Evolutionary conservation across 2,329 filamentous ascomycete genomes (phyloP), one percentile per base, ranked within the genome.

Genomic region (Cladosporium halotolerans): DNA sequence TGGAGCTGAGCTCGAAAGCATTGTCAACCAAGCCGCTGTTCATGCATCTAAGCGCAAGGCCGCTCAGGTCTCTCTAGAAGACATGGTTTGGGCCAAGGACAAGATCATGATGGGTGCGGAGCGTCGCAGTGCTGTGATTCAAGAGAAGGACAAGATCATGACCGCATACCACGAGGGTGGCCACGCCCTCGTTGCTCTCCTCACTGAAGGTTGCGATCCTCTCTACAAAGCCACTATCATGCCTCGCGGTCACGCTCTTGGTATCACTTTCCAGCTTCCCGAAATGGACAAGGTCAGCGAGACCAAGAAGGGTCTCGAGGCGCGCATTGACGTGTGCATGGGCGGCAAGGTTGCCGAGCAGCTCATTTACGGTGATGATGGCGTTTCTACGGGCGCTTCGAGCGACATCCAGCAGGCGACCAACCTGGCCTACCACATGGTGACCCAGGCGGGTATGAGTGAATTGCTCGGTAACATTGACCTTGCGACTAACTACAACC

Each of bases 151-250:
- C 73, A 97, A 95, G 75, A 81, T 93, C 62, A 85, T 90, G 78
- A 96, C 91, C n/a, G 90, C 90, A 1, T 96, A 95, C 66, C 90
- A 96, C 66, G 93, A 99, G 73, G 95, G 92, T 53, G 93, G 93
- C 2, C 93, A 99, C 70, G 90, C 93, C 8, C 81, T 99, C 13
- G 89, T 96, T 55, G 86, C 86, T 53, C 84, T 96, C 65, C 90
- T 92, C 62, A 88, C 85, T 10, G 84, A 86, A 56, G 82, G 82
- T 36, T 82, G 86, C 49, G 85, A 80, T 58, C 87, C 86, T 32
- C 79, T 99, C 1, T 96, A 99, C 79, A 99, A 99, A 74, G 91
- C 96, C 46, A 99, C 93, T 1, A 95, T 99, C 63, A 86, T 99
- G 64, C 91, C 93, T 50, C 86, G 95, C 64, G 93, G 93, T 9